Evolutionary conservation across 202 grass and related monocot species (phyloP).

Genomic region (Eragrostis tef): DNA sequence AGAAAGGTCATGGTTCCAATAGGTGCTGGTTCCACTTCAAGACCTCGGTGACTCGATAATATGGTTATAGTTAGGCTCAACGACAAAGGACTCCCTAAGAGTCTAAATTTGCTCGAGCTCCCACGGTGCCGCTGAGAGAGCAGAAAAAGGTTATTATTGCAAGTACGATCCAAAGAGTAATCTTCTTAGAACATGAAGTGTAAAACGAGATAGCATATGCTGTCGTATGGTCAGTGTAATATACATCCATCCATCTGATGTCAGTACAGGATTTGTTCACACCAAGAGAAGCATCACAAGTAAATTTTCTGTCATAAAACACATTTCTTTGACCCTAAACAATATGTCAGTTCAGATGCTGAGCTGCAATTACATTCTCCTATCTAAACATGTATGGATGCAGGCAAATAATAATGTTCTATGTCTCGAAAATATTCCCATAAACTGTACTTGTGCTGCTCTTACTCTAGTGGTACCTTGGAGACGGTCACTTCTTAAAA

Average conservation of each 20-base stretch:
- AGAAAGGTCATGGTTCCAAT: no score
- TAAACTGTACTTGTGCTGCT: background rate
- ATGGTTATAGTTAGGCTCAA: no score
- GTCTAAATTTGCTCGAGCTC: no score
- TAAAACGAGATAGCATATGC: background rate
- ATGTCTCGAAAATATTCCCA: background rate
- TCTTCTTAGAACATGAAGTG: background rate
- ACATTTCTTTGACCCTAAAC: background rate
- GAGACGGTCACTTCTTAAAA: constrained; percentile 2
- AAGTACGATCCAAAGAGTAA: background rate
- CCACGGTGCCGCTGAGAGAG: no score
- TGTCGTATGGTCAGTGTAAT: background rate
- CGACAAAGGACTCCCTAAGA: no score
- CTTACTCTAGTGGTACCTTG: constrained; percentile 29
- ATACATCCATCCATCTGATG: background rate
- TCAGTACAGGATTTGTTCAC: background rate
- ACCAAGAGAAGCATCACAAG: background rate
- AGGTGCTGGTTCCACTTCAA: no score
- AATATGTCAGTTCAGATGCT: constrained; percentile 23
- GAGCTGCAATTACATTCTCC: background rate
- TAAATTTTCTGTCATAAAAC: background rate
- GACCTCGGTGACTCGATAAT: no score
- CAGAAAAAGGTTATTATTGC: no score
- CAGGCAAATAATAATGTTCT: background rate
- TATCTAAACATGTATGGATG: background rate